Evolutionary conservation across 108 stramenopile genomes (phyloP), one percentile per base, ranked within the genome.

Genomic region (Pseudonitzschia pungens): DNA sequence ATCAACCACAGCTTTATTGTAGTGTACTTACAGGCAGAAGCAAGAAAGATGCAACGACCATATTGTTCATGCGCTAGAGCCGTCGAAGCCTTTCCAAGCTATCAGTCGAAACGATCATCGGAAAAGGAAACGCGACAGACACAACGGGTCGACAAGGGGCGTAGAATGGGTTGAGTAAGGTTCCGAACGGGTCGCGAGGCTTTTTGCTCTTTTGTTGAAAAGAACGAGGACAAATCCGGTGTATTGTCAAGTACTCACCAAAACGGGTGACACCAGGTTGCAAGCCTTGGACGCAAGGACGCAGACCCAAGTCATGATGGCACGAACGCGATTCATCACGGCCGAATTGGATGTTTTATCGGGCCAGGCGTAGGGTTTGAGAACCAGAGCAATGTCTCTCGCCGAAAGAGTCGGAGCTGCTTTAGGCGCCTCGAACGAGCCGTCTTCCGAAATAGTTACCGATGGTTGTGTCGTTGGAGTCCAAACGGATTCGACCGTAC

Each of bases 301-400:
- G 78, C 88, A 96, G 0, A 97, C 70, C 98, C 98, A 99, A 2
- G 97, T 98, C 55, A 89, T 40, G 31, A 91, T 84, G 51, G 92
- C 93, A 33, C 96, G 94, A 11, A 86, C 68, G 31, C 96, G 85
- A 83, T 97, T 96, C 57, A 87, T 57, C 44, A 83, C 65, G 20
- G 96, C 96, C 11, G 90, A 90, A 2, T 64, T 45, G n/a, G 87
- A 75, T 6, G 90, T 95, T 26, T 75, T 82, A 63, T 93, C 84
- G 21, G 98, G 98, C 98, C 98, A 98, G 80, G 97, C 95, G 80
- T 98, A 98, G 0, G 98, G 98, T 69, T 94, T 89, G 29, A 94
- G 80, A 54, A 91, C 73, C 8, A 74, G 83, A 22, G 91, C 21
- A 22, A 94, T 77, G n/a, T 86, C 88, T 18, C 70, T 56, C 44